phyloP scores from a whole-genome alignment of 208 protist species.

The Herpetomonas tarakana region DNA sequence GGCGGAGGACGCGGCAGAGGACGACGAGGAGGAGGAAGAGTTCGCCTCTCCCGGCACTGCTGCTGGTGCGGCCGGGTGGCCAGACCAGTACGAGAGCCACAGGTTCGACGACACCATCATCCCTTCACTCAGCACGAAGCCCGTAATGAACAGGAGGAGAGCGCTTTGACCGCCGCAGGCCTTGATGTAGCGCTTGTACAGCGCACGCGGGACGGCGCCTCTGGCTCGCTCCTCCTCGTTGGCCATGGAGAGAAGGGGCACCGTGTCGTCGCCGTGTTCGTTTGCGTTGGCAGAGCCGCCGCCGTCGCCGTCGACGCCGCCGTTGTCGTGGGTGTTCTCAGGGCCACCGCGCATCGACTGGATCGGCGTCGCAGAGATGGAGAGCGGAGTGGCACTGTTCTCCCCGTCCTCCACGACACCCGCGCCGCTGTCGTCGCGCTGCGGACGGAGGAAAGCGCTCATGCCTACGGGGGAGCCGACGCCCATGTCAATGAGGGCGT shows the following conservation, averaged over 20 bases:
- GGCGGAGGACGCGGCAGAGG: background rate
- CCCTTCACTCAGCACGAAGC: constrained; percentile 47
- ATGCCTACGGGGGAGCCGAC: background rate
- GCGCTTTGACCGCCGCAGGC: constrained; percentile 39
- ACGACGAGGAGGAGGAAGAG: background rate
- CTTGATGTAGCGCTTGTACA: constrained; percentile 56
- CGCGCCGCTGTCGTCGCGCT: background rate
- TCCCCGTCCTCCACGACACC: background rate
- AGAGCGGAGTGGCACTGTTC: no score
- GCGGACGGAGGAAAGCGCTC: background rate
- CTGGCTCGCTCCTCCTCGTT: constrained; percentile 35
- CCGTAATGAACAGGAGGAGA: constrained; percentile 12
- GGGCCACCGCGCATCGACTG: no score
- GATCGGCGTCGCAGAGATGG: background rate
- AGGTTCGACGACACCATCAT: constrained; percentile 18
- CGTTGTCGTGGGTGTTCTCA: no score
- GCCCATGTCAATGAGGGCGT: background rate
- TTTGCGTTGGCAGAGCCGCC: no score
- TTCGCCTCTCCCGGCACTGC: background rate
- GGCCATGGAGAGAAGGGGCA: constrained; percentile 6
- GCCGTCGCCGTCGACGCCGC: no score
- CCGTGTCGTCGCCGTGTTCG: background rate
- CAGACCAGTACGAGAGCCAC: constrained; percentile 76
- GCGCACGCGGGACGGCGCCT: constrained; percentile 36
- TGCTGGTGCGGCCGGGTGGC: background rate